Base-by-base conservation (phyloP, 2,329 filamentous ascomycete genomes). In the Cryphonectria nitschkei region DNA sequence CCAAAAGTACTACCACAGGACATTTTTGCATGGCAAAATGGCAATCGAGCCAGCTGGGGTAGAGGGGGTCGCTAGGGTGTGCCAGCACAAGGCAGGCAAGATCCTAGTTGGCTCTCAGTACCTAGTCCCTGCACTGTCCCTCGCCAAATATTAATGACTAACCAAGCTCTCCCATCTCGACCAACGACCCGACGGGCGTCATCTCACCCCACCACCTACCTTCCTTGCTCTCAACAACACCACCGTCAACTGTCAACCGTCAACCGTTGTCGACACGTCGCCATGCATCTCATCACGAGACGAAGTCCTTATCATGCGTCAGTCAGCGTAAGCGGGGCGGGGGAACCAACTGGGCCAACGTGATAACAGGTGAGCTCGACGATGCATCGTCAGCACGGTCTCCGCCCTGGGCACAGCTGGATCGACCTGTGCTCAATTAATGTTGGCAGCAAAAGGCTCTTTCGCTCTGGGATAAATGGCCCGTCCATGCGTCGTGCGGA, bases 401-500 rank as follows among this genome's bases (percentile, higher is more conserved):
- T 37, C 56, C 56, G 26, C 52, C 52, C 46, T 9, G 11, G 46
- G 46, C 46, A n/a, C 46, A 50, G 46, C 46, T n/a, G 46, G 6
- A 50, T 22, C 43, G 3, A n/a, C 52, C n/a, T 54, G n/a, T 54
- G n/a, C n/a, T 54, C 26, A 22, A 19, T n/a, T 14, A 41, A 26
- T 34, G 64, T 14, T 26, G 46, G 50, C 46, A 56, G 50, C 50
- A 65, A n/a, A n/a, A 6, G 63, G 41, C 16, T 26, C 43, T 65
- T 32, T 22, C 34, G n/a, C 50, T 13, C 46, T 66, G 46, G 46
- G 46, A 41, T 34, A 34, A 52, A 52, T 65, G 46, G 29, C 64
- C 50, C 52, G 64, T 66, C 64, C 32, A 66, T 56, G 56, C 56
- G 56, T 6, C 56, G 11, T 65, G n/a, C 46, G 26, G 41, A 34